These are phyloP conservation scores for Paracorniculantispora psalliotae DNA, from an alignment of 2,329 filamentous ascomycete genomes.

Conservation along the genomic window DNA sequence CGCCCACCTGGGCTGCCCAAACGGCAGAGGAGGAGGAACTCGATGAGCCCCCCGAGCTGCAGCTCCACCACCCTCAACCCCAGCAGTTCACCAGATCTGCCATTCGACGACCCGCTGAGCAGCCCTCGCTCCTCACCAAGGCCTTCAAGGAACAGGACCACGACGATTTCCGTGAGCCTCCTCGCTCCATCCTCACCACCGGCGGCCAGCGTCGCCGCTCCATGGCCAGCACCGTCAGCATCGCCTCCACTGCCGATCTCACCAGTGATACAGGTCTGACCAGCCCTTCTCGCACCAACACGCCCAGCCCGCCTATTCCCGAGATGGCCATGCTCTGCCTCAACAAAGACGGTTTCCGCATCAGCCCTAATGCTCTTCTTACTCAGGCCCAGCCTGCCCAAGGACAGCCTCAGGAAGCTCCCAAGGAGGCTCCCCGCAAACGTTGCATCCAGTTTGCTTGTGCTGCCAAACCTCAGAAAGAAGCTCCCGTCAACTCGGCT, in stretches of 20 bases:
- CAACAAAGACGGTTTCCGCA: slow-evolving; percentile 25
- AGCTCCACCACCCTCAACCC: slow-evolving; percentile 23
- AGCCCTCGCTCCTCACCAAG: slow-evolving; percentile 81
- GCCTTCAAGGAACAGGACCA: slow-evolving; percentile 57
- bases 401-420: slow-evolving; percentile 36
- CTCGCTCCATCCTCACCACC: slow-evolving; percentile 29
- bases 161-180: slow-evolving; percentile 5
- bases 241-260: slow-evolving; percentile 79
- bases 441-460: slow-evolving; percentile 93
- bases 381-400: slow-evolving; percentile 21
- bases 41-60: slow-evolving; percentile 79
- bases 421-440: slow-evolving; percentile 52
- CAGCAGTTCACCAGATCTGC: slow-evolving; percentile 42
- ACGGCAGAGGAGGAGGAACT: slow-evolving; percentile 66
- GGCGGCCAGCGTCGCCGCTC: slow-evolving; percentile 49
- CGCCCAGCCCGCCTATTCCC: slow-evolving; percentile 79
- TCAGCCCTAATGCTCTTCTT: slow-evolving; percentile 23
- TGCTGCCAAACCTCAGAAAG: slow-evolving; percentile 52
- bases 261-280: slow-evolving; percentile 93
- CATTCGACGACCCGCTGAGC: slow-evolving; percentile 46
- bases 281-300: slow-evolving; percentile 81
- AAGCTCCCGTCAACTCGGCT: slow-evolving; percentile 24
- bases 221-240: slow-evolving; percentile 73
- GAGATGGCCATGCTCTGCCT: slow-evolving; percentile 46
- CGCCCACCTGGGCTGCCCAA: slow-evolving; percentile 29